Base-by-base conservation (phyloP, 352 stramenopile species). In the Phytophthora litchii region DNA sequence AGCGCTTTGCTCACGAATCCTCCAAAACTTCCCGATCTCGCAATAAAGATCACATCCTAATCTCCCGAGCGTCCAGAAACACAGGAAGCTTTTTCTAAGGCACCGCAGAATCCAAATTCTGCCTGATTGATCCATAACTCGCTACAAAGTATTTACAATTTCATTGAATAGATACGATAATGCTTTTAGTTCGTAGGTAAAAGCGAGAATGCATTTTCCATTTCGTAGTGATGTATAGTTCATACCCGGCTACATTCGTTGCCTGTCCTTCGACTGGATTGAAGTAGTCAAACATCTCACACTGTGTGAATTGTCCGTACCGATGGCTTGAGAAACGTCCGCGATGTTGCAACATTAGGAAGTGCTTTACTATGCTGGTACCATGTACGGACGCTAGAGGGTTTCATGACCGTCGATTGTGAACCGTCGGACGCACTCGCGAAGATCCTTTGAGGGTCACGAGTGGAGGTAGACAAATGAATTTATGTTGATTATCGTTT, bases 1-100 rank as follows among this genome's bases (percentile, higher is more conserved):
- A 89, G 45, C 74, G 79, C 9, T 74, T 74, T 20, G 62, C 50
- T 1, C 56, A 83, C 37, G 79, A 89, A 36, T 4, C 45, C 3
- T 10, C 53, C 16, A 68, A 59, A 25, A 37, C 1, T 1, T 31
- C 56, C 4, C 38, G 38, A 27, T 32, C 41, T 17, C 21, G 43
- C 11, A 53, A 20, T 1, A 61, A 51, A 35, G 42, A 52, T 1
- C 52, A 40, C 14, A 21, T 67, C 21, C 8, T 67, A n/a, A 32
- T 62, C n/a, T 41, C 35, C 13, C 54, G 58, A 19, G 14, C 41
- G 1, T 61, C 58, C 10, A 25, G 58, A 42, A 35, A 47, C 42
- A 62, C 51, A 2, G 58, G 51, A 4, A 67, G 58, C 51, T 67
- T 67, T 31, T 67, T 67, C 42, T 66, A 42, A 32, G 29, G n/a